Evolutionary conservation across 2,329 filamentous ascomycete genomes (phyloP).

Genomic region (Triangularia setosa): DNA sequence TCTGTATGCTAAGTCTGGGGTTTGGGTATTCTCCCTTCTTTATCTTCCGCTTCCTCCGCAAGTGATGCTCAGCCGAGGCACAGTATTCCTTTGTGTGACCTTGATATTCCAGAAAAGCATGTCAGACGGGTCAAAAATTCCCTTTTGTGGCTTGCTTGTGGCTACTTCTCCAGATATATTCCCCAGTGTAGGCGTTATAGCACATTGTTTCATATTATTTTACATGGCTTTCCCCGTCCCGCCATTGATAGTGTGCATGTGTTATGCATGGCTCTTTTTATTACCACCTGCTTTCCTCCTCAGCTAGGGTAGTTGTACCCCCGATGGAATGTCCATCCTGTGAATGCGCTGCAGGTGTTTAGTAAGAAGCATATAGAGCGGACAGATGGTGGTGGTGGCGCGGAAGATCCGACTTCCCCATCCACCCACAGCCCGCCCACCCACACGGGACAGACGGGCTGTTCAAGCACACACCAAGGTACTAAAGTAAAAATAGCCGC

Average conservation of each 20-base stretch:
- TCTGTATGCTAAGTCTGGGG: neutral
- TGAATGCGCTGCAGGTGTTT: no score
- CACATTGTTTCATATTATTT: no score
- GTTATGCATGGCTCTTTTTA: no score
- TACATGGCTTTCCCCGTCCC: neutral
- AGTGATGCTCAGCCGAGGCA: neutral
- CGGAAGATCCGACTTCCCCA: neutral
- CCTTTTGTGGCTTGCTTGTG: neutral
- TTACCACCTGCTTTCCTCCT: no score
- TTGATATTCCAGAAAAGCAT: neutral
- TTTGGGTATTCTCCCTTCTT: neutral
- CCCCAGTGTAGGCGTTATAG: no score
- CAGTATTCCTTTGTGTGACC: neutral
- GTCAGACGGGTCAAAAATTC: neutral
- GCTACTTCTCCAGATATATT: neutral
- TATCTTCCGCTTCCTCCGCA: neutral
- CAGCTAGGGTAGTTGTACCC: no score
- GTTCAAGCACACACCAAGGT: neutral
- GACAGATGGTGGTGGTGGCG: neutral
- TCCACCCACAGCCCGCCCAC: neutral
- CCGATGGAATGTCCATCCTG: no score
- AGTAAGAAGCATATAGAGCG: neutral
- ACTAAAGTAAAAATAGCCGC: neutral
- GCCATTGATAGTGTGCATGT: neutral
- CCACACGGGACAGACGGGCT: neutral